Percentiles rank a stretch among this genome's conserved stretches.
Conservation (phyloP, 2,329 filamentous ascomycete species). For the Microdochium trichocladiopsis region DNA sequence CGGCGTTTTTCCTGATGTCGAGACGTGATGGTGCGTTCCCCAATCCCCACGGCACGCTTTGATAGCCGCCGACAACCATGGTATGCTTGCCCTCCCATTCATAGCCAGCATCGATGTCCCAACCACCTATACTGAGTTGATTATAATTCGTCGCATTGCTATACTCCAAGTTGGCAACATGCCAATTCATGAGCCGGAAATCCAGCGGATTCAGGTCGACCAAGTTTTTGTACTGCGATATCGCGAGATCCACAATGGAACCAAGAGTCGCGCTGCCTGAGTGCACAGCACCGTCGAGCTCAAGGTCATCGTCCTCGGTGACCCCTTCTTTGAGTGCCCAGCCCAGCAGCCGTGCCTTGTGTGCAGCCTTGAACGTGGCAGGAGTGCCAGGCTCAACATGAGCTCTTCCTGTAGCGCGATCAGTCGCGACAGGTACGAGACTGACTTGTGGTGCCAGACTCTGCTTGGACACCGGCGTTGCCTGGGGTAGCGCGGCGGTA, state of each 20-base stretch:
- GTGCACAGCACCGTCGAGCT: constrained; percentile 60
- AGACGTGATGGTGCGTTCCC: constrained; percentile 70
- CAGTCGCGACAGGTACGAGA: constrained; percentile 56
- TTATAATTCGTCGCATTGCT: constrained; percentile 88
- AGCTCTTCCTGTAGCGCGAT: constrained; percentile 64
- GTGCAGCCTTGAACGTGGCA: constrained; percentile 64
- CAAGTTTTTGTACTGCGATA: constrained; percentile 77
- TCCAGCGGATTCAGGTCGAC: constrained; percentile 81
- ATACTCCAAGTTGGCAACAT: constrained; percentile 96
- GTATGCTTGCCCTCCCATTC: constrained; percentile 95
- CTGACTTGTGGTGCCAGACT: constrained; percentile 45
- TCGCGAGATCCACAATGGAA: constrained; percentile 85
- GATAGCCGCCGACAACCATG: constrained; percentile 90
- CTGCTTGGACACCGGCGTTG: constrained; percentile 44
- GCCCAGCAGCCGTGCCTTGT: constrained; percentile 73
- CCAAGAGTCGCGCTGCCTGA: constrained; percentile 69
- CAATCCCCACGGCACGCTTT: constrained; percentile 83
- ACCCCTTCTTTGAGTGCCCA: constrained; percentile 67
- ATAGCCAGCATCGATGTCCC: constrained; percentile 97
- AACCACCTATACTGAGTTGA: constrained; percentile 79
- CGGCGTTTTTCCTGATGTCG: constrained; percentile 66
- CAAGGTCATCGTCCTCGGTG: constrained; percentile 57
- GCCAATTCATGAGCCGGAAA: constrained; percentile 91
- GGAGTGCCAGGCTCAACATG: constrained; percentile 65
- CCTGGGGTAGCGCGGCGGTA: constrained; percentile 51